A percentile compares a stretch with the other conserved stretches of the same genome.
Evolutionary conservation across 78 protist genomes (phyloP).

Genomic region (Tieghemostelium lacteum): DNA sequence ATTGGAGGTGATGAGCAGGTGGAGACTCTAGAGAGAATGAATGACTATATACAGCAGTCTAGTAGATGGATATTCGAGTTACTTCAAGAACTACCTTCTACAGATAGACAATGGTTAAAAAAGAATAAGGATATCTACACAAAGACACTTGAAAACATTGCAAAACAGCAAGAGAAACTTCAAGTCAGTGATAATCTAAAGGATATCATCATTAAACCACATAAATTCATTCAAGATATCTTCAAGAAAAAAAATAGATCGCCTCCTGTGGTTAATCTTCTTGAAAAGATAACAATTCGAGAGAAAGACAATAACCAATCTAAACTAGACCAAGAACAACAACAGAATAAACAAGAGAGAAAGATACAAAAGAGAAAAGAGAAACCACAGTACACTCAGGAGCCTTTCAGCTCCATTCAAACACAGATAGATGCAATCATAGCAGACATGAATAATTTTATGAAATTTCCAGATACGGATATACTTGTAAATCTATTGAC

Average conservation of each 20-base stretch:
- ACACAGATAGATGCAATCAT: neutral
- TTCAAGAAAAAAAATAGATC: neutral
- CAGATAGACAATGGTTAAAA: neutral
- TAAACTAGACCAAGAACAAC: neutral
- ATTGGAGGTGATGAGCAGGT: neutral
- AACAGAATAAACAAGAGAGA: neutral
- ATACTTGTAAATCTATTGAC: neutral
- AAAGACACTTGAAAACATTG: neutral
- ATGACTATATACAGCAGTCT: neutral
- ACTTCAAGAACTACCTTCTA: neutral
- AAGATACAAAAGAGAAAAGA: neutral
- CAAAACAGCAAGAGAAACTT: neutral
- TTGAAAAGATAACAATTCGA: neutral
- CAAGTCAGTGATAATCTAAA: neutral
- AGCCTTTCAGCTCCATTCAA: neutral
- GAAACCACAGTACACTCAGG: neutral
- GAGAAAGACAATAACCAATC: constrained; percentile 5
- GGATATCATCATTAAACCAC: neutral
- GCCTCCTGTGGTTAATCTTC: neutral
- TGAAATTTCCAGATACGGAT: constrained; percentile 1
- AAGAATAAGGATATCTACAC: neutral
- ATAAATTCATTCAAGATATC: neutral
- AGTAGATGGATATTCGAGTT: constrained; percentile 2
- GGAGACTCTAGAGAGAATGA: constrained; percentile 7
- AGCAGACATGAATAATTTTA: neutral